Base-by-base conservation (phyloP, 2,329 filamentous ascomycete species). In the Sporothrix mexicana region DNA sequence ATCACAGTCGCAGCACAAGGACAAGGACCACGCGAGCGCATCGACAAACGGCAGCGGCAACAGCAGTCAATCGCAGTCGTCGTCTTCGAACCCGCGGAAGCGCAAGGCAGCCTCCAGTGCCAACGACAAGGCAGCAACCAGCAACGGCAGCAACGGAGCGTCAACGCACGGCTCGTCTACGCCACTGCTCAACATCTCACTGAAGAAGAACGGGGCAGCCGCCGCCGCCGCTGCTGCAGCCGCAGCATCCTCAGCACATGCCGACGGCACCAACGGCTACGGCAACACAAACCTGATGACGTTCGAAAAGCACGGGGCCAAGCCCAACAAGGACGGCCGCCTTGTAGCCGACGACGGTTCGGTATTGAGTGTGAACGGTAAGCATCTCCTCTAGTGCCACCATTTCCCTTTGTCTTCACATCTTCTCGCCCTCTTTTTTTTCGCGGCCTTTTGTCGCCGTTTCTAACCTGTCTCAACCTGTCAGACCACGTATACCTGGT, bases 331-430 rank as follows among this genome's bases (percentile, higher is more conserved):
- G 78, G 87, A 95, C 77, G 93, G 93, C 72, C 91, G 91, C 79
- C 87, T 99, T 80, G 88, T 92, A 77, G 93, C 96, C 74, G 96
- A 99, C 80, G 94, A 98, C 83, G 96, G 96, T 76, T 96, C 94
- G 61, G 87, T 91, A 72, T 85, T 98, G 78, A 88, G 89, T 77
- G 86, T 94, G 76, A 97, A 99, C 84, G 96, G 95, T 98, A 88
- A 85, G 91, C 12, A 62, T n/a, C n/a, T n/a, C n/a, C n/a, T n/a
- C n/a, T n/a, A n/a, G n/a, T n/a, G n/a, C n/a, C n/a, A n/a, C n/a
- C n/a, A n/a, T 51, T 70, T 69, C 5, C 4, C 13, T 20, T 15
- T 17, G 2, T 45, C 1, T 67, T 57, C 2, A n/a, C 53, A 15
- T 67, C 47, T 66, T 36, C 45, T 47, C 15, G 3, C 25, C 2